Percentiles rank a stretch among this genome's conserved stretches.
Evolutionary conservation across 2,329 filamentous ascomycete genomes (phyloP).

Genomic region (Ascochyta viciae-villosae): DNA sequence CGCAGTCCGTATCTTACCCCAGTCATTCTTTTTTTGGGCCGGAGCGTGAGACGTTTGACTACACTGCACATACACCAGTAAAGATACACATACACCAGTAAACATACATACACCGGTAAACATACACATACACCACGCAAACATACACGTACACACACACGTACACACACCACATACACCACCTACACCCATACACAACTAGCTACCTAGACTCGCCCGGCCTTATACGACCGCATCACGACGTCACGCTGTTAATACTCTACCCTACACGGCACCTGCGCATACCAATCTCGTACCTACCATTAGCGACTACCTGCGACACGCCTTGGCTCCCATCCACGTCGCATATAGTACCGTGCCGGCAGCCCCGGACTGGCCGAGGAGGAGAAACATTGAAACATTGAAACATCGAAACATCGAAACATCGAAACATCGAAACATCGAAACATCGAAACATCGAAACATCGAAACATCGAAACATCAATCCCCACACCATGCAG

Average conservation of each 20-base stretch:
- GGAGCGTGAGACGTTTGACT: conserved; percentile 23
- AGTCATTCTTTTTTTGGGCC: conserved; percentile 50
- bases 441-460: conserved; percentile 10
- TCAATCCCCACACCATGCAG: conserved; percentile 28
- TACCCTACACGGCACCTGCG: conserved; percentile 2
- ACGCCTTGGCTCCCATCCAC: conserved; percentile 19
- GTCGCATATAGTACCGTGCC: conserved; percentile 26
- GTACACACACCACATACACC: neutral
- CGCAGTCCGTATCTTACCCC: conserved; percentile 45
- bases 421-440: neutral
- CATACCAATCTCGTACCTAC: neutral
- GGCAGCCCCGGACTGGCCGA: conserved; percentile 26
- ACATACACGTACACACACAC: conserved; percentile 2
- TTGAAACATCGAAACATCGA: neutral
- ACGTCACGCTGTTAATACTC: conserved; percentile 47
- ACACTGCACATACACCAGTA: conserved; percentile 10
- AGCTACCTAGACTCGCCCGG: neutral
- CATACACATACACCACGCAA: conserved; percentile 6
- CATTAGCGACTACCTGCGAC: conserved; percentile 10
- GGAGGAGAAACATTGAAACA: conserved; percentile 18
- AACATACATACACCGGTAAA: conserved; percentile 17
- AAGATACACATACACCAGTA: conserved; percentile 1
- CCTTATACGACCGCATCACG: conserved; percentile 42
- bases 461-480: conserved; percentile 3
- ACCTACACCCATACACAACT: neutral